Base-by-base conservation (phyloP, 2,329 filamentous ascomycete species). In the Dactylellina cionopaga region DNA sequence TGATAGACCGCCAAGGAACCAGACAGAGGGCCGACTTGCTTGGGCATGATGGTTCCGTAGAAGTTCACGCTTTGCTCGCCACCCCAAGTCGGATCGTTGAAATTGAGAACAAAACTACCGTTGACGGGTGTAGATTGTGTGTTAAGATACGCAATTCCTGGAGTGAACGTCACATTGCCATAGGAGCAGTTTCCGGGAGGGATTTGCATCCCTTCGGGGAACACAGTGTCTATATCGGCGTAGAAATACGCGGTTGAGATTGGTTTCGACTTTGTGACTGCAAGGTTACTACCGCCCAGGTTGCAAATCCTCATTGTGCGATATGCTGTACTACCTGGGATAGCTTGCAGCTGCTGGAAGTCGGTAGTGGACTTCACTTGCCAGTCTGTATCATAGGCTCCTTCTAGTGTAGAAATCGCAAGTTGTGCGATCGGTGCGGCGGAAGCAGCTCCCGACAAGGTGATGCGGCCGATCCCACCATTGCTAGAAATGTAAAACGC, bases 41-140 rank as follows among this genome's bases (percentile, higher is more conserved):
- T 82, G 0, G 84, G 75, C 0, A 85, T 81, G 0, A 84, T 85
- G 3, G 78, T 82, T 65, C 86, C 87, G 47, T 77, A 76, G 70
- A 88, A 87, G 10, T 83, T 78, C 2, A 87, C 81, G 5, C 80
- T 79, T 51, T 85, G 83, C 79, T 87, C 87, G 22, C 82, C 83
- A 47, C 80, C 79, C 15, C 84, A 81, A 1, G 76, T 77, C 0
- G 83, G 82, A 64, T 87, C 86, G 56, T 86, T 85, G 43, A 84
- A 84, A 76, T 87, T 88, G 75, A 88, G 81, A 0, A 80, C 81
- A 4, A 88, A 77, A 73, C 72, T 66, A 31, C 77, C 77, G 1
- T 68, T 76, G 2, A 80, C 74, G 11, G 73, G 58, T 33, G 79
- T 78, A 15, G 72, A 55, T 19, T 24, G 24, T 3, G 60, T 65